Base-by-base conservation (phyloP, 73 alveolate species). In the Blepharisma japonicum region DNA sequence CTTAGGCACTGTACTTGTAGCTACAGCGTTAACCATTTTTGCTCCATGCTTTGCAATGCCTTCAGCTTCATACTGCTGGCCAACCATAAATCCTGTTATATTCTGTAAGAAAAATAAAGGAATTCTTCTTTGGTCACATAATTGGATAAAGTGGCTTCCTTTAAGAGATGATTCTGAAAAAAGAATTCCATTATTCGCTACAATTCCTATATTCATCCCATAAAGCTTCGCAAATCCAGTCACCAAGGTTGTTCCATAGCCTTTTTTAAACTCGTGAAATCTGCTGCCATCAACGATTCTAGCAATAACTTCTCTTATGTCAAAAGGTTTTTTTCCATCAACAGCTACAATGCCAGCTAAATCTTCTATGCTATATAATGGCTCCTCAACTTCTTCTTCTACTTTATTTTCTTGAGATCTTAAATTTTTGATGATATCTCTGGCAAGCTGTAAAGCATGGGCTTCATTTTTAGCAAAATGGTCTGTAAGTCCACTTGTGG, bases 21-120 rank as follows among this genome's bases (percentile, higher is more conserved):
- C 84, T 23, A 95, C 99, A 47, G 99, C 99, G 27, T 88, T 84
- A 48, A 95, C 99, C 95, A 95, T 71, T 80, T 95, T 95, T 55
- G 99, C 98, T 14, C 99, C 99, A 79, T 95, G 97, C 79, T 94
- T 90, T 8, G 99, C 99, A 32, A 95, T 95, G 7, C 99, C 99
- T 51, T 91, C 95, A 47, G 86, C 56, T 85, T 95, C 99, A 67
- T 94, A 95, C 78, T 92, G 76, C 81, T 77, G 76, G 6, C 99
- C 98, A 21, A 95, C 97, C 99, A 95, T 95, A 68, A 95, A 95
- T n/a, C 99, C 99, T 7, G 98, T 95, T 72, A 95, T 93, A 79
- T 95, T 95, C 82, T 95, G 91, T 71, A 95, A 71, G 86, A 92
- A 93, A 49, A 95, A 68, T 14, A 95, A 71, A 7, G 99, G 99